Evolutionary conservation across 176 grass and related monocot genomes (phyloP), one percentile per base, ranked within the genome.

Genomic region (Rhynchospora breviuscula): DNA sequence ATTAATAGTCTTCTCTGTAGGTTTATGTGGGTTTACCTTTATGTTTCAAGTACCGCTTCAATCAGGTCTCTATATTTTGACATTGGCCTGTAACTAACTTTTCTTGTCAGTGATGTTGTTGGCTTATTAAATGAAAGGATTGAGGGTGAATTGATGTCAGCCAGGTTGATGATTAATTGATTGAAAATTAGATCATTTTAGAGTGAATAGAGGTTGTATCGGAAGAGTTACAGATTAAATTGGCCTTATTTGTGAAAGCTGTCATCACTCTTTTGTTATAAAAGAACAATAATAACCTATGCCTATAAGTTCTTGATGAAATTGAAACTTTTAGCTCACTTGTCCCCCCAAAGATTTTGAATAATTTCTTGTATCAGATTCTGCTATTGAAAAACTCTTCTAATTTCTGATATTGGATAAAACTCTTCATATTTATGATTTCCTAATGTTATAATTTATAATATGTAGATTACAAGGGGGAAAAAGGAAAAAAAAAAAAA

Each of bases 81-180:
- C 10, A 18, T 14, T 86, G 31, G 25, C 23, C 17, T 67, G 44
- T 64, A 3, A 35, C 40, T 9, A 46, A 62, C 17, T 11, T 59
- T 40, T 23, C 25, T 21, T 14, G 35, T 62, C 45, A 31, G 12
- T 9, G 15, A 19, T 57, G 60, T 35, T 67, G 60, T 81, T 63
- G 33, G 4, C 22, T 82, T 21, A 2, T 78, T 31, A 33, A 17
- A 23, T 26, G 0, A 9, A 54, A 7, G 31, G 31, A 57, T 57
- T 57, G 51, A 14, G 25, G 73, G 19, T 57, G 31, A 77, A 31
- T 13, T 77, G 48, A 77, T 77, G 22, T 31, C 51, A 33, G 72
- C 53, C 72, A 26, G 53, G 52, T 79, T 76, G 17, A 25, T 43
- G 15, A 21, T 79, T 79, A 33, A n/a, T 65, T 79, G 21, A 79